Percentiles rank a stretch among this genome's conserved stretches.
phyloP scores from a whole-genome alignment of 2,329 filamentous ascomycete genomes.

The Cladosporium cucumerinum region DNA sequence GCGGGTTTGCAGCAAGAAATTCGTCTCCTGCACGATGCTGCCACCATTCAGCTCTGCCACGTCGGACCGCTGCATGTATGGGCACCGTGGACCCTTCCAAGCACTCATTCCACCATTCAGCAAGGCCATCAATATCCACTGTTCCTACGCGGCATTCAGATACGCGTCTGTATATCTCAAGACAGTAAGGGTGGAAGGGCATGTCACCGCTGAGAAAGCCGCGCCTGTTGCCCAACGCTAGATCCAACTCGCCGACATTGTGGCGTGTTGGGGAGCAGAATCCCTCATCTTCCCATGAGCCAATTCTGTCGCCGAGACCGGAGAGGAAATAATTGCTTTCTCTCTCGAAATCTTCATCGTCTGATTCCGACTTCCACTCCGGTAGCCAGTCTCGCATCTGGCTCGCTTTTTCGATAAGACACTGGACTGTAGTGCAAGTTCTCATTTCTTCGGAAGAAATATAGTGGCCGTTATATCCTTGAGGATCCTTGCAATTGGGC shows the following conservation, averaged over 20 bases:
- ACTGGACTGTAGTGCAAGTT: constrained; percentile 16
- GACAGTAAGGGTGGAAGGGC: constrained; percentile 21
- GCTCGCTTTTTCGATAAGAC: constrained; percentile 13
- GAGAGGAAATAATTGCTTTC: constrained; percentile 7
- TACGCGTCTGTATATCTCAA: constrained; percentile 19
- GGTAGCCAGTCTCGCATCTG: neutral
- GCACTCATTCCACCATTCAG: constrained; percentile 5
- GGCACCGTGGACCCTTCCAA: neutral
- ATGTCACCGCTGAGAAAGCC: neutral
- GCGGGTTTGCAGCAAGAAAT: neutral
- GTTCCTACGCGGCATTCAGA: neutral
- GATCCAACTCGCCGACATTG: neutral
- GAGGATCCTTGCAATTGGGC: neutral
- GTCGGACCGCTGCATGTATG: neutral
- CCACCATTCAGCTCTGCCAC: constrained; percentile 16
- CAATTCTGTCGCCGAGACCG: constrained; percentile 8
- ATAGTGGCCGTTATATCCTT: constrained; percentile 12
- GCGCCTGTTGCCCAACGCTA: neutral
- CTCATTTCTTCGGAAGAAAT: constrained; percentile 20
- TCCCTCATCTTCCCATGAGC: neutral
- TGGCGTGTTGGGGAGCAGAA: constrained; percentile 15
- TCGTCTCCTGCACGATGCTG: neutral
- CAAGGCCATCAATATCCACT: constrained; percentile 13
- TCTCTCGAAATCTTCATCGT: constrained; percentile 17
- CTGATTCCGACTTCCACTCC: neutral